phyloP scores from a whole-genome alignment of 2,329 filamentous ascomycete genomes.

The Tolypocladium nubicola region DNA sequence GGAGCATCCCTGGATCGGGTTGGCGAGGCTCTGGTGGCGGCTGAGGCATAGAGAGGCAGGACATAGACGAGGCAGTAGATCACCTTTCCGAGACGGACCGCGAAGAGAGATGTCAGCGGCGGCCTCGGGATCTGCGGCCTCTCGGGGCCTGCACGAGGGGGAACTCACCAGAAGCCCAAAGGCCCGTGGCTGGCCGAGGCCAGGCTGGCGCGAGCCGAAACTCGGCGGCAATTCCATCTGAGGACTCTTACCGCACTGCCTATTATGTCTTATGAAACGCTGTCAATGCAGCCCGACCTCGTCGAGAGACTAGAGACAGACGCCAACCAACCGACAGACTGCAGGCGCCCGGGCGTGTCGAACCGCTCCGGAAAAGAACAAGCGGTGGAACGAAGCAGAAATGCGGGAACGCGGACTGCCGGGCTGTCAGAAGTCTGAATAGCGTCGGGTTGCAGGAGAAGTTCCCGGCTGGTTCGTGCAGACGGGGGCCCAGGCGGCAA shows the following conservation, averaged over 20 bases:
- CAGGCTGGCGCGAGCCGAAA: neutral
- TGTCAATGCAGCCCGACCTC: neutral
- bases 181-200: slow-evolving; percentile 12
- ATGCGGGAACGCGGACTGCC: neutral
- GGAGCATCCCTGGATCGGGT: slow-evolving; percentile 77
- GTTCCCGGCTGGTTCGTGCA: neutral
- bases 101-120: slow-evolving; percentile 1
- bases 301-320: neutral
- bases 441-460: neutral
- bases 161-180: slow-evolving; percentile 18
- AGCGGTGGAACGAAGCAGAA: neutral
- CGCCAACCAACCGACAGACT: neutral
- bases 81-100: slow-evolving; percentile 29
- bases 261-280: neutral
- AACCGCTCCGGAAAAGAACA: neutral
- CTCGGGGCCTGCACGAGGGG: neutral
- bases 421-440: neutral
- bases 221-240: neutral
- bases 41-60: slow-evolving; percentile 76
- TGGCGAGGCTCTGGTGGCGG: slow-evolving; percentile 67
- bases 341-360: neutral
- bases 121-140: neutral
- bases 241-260: neutral
- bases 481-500: neutral
- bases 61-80: slow-evolving; percentile 85